phyloP scores from a whole-genome alignment of 441 rosid genomes.

The Euphorbia schlechtendalii region DNA sequence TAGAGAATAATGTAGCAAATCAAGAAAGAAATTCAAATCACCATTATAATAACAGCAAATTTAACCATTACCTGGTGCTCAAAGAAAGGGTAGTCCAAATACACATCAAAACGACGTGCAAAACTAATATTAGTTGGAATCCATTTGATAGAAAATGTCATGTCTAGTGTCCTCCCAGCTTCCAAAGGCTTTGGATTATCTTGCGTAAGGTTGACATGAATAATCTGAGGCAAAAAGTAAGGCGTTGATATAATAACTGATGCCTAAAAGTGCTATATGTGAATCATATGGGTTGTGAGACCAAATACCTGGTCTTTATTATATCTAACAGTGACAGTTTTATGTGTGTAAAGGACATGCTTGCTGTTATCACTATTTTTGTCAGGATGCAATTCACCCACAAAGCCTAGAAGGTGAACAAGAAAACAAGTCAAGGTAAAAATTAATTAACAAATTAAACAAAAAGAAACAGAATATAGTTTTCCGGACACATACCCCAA shows the following conservation, averaged over 20 bases:
- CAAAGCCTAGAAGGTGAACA: constrained; percentile 53
- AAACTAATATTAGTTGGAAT: constrained; percentile 54
- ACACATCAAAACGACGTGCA: constrained; percentile 91
- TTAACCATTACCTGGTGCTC: constrained; percentile 76
- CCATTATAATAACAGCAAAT: constrained; percentile 1
- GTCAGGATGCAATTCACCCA: constrained; percentile 77
- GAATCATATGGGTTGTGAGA: constrained; percentile 14
- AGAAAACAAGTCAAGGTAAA: constrained; percentile 12
- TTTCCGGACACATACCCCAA: constrained; percentile 57
- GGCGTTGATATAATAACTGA: neutral
- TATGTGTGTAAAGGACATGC: constrained; percentile 84
- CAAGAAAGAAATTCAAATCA: neutral
- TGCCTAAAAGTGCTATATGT: constrained; percentile 9
- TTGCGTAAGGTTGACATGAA: constrained; percentile 86
- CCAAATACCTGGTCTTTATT: constrained; percentile 81
- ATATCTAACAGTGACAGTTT: constrained; percentile 54
- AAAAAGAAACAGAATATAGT: constrained; percentile 3
- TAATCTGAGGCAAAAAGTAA: constrained; percentile 43
- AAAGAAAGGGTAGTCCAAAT: constrained; percentile 91
- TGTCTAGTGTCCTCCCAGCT: constrained; percentile 54
- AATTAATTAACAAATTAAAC: constrained; percentile 15
- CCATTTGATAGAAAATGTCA: constrained; percentile 90
- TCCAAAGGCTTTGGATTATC: constrained; percentile 69
- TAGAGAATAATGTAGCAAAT: neutral
- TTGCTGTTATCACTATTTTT: constrained; percentile 70